Evolutionary conservation across 129 eudicot species (phyloP).

Genomic region (Arctium minus): DNA sequence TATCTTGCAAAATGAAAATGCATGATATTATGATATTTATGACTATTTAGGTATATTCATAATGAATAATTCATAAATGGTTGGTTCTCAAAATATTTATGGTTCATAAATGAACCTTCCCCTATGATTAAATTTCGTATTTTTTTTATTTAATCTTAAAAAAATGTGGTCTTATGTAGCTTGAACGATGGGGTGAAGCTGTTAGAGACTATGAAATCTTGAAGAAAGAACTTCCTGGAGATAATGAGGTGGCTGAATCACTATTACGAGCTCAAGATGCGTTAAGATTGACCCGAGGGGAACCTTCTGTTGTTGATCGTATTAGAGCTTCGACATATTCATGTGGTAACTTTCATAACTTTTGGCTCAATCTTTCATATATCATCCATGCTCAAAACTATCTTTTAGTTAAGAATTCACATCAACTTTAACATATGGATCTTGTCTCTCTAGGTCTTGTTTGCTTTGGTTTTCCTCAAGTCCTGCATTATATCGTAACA

Average conservation of each 20-base stretch:
- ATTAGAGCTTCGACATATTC: conserved; percentile 22
- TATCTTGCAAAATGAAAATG: background rate
- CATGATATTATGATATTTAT: background rate
- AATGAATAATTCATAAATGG: background rate
- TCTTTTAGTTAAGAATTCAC: background rate
- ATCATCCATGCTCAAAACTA: background rate
- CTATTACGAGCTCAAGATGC: conserved; percentile 50
- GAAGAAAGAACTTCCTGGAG: conserved; percentile 53
- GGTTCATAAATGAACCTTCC: background rate
- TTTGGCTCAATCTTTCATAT: conserved; percentile 2
- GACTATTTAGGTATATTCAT: background rate
- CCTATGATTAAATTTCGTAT: background rate
- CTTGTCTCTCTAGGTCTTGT: background rate
- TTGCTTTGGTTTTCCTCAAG: background rate
- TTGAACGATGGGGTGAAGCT: conserved; percentile 53
- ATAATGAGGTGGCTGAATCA: conserved; percentile 52
- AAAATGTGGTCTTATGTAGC: conserved; percentile 28
- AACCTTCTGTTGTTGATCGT: conserved; percentile 28
- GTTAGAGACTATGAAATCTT: conserved; percentile 53
- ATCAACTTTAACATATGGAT: background rate
- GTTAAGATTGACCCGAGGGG: conserved; percentile 40
- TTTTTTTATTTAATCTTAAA: background rate
- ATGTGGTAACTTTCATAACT: conserved; percentile 27
- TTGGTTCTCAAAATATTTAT: background rate
- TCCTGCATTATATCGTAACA: background rate